phyloP scores from a whole-genome alignment of 2,329 filamentous ascomycete genomes.

The Amauroascus niger region DNA sequence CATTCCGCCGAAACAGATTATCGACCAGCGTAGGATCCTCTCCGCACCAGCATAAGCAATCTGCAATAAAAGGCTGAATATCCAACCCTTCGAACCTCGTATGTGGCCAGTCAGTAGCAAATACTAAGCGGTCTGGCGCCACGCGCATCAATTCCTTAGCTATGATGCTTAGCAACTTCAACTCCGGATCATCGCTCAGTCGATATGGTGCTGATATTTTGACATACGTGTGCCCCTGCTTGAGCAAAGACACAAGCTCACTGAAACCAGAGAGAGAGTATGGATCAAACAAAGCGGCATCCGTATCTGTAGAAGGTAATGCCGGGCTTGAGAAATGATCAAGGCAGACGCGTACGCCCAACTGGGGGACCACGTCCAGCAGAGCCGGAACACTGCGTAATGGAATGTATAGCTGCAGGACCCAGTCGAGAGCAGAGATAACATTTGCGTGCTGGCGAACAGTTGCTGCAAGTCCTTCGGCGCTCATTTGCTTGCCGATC shows the following conservation, averaged over 20 bases:
- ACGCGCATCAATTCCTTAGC: constrained; percentile 42
- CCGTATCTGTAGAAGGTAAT: constrained; percentile 22
- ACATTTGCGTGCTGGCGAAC: constrained; percentile 43
- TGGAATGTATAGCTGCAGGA: constrained; percentile 49
- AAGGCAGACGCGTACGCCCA: constrained; percentile 48
- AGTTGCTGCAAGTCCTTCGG: constrained; percentile 34
- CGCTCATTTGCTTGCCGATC: constrained; percentile 36
- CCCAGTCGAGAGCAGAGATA: constrained; percentile 46
- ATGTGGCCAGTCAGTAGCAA: constrained; percentile 56
- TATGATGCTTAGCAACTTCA: constrained; percentile 42
- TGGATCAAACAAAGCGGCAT: constrained; percentile 27
- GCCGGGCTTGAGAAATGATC: constrained; percentile 51
- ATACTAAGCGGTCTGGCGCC: constrained; percentile 43
- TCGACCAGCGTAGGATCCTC: constrained; percentile 38
- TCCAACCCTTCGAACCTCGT: constrained; percentile 51
- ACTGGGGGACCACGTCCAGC: constrained; percentile 40
- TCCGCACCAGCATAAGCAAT: constrained; percentile 46
- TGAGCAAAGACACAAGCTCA: constrained; percentile 41
- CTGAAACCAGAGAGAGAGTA: constrained; percentile 44
- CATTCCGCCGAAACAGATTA: constrained; percentile 48
- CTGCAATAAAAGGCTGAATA: constrained; percentile 46
- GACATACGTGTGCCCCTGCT: constrained; percentile 43
- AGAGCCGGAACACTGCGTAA: constrained; percentile 44
- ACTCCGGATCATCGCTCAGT: constrained; percentile 38
- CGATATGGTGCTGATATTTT: constrained; percentile 53